Percentiles rank a stretch among this genome's conserved stretches.
Conservation (phyloP, 768 basidiomycete species). For the Cytidiella melzeri region DNA sequence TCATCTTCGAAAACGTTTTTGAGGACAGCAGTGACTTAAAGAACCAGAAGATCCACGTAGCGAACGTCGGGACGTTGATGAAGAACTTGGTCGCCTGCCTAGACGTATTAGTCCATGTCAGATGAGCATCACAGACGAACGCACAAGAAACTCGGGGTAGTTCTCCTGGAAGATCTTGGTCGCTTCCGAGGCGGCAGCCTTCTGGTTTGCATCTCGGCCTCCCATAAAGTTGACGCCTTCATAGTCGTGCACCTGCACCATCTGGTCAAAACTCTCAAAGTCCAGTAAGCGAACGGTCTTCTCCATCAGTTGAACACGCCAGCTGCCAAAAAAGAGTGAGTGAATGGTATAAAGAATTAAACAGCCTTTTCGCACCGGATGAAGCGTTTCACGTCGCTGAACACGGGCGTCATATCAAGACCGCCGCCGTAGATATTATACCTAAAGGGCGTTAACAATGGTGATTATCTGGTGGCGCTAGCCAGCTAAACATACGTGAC, state of each 20-base stretch:
- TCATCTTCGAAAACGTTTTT: conserved; percentile 76
- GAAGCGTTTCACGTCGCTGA: conserved; percentile 71
- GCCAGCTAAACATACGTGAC: conserved; percentile 62
- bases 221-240: conserved; percentile 61
- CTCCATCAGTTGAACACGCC: conserved; percentile 80
- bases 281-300: conserved; percentile 55
- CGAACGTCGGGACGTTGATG: conserved; percentile 69
- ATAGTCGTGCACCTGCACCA: conserved; percentile 77
- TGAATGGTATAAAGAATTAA: conserved; percentile 30
- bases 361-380: conserved; percentile 44
- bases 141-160: conserved; percentile 74
- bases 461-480: too few relatives aligned
- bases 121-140: conserved; percentile 17
- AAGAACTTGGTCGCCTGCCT: conserved; percentile 69
- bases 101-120: background rate
- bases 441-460: conserved; percentile 28
- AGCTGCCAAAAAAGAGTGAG: conserved; percentile 33
- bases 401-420: conserved; percentile 61
- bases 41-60: conserved; percentile 80
- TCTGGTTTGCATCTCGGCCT: conserved; percentile 61
- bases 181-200: conserved; percentile 70
- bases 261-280: conserved; percentile 68
- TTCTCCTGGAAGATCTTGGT: conserved; percentile 68
- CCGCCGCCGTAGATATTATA: conserved; percentile 79
- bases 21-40: conserved; percentile 72